Conservation (phyloP, 768 basidiomycete genomes). For the Trametes punicea region DNA sequence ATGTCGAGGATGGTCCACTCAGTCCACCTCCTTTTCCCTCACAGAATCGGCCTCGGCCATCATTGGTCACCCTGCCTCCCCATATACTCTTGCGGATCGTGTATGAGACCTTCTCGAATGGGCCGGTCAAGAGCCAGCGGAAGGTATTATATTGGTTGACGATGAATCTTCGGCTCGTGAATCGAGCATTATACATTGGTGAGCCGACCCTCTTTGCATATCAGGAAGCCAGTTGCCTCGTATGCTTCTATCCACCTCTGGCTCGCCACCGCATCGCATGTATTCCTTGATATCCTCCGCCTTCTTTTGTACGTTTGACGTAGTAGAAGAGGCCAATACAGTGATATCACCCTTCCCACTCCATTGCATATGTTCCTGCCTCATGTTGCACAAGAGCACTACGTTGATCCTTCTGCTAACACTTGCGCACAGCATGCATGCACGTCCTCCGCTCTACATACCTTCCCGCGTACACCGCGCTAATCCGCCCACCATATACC, state of each 20-base stretch:
- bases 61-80: conserved; percentile 44
- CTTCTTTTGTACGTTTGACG: conserved; percentile 2
- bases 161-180: conserved; percentile 59
- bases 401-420: background rate
- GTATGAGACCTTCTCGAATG: conserved; percentile 57
- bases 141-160: conserved; percentile 72
- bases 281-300: too few relatives aligned
- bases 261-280: conserved; percentile 4
- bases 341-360: background rate
- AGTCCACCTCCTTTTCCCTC: conserved; percentile 37
- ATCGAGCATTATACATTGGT: conserved; percentile 68
- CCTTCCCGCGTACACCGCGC: conserved; percentile 57
- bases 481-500: conserved; percentile 66
- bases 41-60: conserved; percentile 11
- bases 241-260: too few relatives aligned
- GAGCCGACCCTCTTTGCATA: conserved; percentile 18
- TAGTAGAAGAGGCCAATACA: conserved; percentile 8
- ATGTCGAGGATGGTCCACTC: conserved; percentile 25
- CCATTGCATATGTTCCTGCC: background rate
- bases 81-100: conserved; percentile 71
- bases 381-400: background rate
- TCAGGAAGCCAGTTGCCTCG: background rate
- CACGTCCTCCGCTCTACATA: conserved; percentile 76
- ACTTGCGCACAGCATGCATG: conserved; percentile 57
- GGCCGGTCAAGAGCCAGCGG: conserved; percentile 50